Percentiles rank a stretch among this genome's conserved stretches.
These are phyloP conservation scores for Russula brevipes DNA, from an alignment of 768 basidiomycete genomes.

Conservation along the genomic window DNA sequence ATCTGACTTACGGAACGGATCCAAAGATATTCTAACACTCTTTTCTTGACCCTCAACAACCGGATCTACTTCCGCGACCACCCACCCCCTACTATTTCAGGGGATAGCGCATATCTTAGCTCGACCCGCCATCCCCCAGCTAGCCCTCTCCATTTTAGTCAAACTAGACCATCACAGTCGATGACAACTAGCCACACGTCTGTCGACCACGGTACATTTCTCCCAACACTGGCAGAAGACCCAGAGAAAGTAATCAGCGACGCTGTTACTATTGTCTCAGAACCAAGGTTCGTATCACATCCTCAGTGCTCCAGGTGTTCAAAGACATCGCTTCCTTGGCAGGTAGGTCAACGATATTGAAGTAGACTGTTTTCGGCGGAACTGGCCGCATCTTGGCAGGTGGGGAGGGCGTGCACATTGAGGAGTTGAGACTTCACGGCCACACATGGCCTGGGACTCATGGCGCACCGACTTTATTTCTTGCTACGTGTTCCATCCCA, in stretches of 20 bases:
- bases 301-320: too few relatives aligned
- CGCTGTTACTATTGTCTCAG: not conserved
- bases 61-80: slow-evolving; percentile 4
- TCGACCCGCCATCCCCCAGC: not conserved
- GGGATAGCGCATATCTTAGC: not conserved
- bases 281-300: not conserved
- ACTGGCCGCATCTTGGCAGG: not conserved
- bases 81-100: too few relatives aligned
- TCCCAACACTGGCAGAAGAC: not conserved
- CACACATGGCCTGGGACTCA: too few relatives aligned
- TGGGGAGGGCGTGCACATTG: not conserved
- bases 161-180: not conserved
- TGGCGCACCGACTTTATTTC: too few relatives aligned
- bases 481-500: too few relatives aligned
- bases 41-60: slow-evolving; percentile 7
- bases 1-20: not conserved
- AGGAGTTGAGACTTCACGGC: not conserved
- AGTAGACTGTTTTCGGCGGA: not conserved
- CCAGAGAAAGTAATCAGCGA: not conserved
- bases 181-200: not conserved
- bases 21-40: slow-evolving; percentile 8
- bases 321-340: not conserved
- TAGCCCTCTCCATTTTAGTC: not conserved
- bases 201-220: not conserved
- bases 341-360: not conserved